Evolutionary conservation across 371 early-diverging fungal genomes (phyloP).

Genomic region (Coemansia sp.): DNA sequence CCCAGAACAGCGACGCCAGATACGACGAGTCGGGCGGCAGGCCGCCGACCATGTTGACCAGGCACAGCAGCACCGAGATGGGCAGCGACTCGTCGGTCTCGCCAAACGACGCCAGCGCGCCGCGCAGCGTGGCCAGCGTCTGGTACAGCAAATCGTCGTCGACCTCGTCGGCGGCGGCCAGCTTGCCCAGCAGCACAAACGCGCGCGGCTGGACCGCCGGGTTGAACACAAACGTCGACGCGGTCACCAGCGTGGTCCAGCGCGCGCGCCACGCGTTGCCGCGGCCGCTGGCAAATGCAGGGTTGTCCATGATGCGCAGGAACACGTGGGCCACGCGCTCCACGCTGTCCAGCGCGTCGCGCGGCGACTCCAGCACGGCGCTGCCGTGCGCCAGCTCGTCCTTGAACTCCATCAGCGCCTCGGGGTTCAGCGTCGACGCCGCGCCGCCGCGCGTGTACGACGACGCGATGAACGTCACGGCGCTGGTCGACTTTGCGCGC

Average conservation of each 20-base stretch:
- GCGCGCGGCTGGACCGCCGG: constrained; percentile 92
- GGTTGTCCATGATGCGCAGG: constrained; percentile 73
- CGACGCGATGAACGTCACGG: constrained; percentile 51
- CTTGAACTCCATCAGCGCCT: constrained; percentile 48
- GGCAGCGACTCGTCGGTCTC: constrained; percentile 77
- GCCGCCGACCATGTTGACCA: constrained; percentile 83
- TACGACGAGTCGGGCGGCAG: constrained; percentile 77
- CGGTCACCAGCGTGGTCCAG: constrained; percentile 89
- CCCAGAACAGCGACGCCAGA: constrained; percentile 84
- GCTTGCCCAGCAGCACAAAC: constrained; percentile 85
- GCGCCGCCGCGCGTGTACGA: constrained; percentile 50
- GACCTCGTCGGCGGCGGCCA: constrained; percentile 84
- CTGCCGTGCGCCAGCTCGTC: constrained; percentile 29
- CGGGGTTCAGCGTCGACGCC: constrained; percentile 47
- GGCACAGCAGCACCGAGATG: constrained; percentile 81
- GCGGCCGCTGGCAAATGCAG: constrained; percentile 72
- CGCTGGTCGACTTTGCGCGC: constrained; percentile 66
- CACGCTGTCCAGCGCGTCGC: constrained; percentile 71
- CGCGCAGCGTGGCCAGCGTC: constrained; percentile 81
- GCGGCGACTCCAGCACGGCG: constrained; percentile 31
- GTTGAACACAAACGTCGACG: constrained; percentile 91
- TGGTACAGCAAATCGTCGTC: constrained; percentile 83
- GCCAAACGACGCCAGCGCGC: constrained; percentile 79
- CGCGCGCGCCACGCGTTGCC: constrained; percentile 83
- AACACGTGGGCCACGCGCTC: constrained; percentile 80